Base-by-base conservation (phyloP, 805 yeast species). In the Ogataea haglerorum region DNA sequence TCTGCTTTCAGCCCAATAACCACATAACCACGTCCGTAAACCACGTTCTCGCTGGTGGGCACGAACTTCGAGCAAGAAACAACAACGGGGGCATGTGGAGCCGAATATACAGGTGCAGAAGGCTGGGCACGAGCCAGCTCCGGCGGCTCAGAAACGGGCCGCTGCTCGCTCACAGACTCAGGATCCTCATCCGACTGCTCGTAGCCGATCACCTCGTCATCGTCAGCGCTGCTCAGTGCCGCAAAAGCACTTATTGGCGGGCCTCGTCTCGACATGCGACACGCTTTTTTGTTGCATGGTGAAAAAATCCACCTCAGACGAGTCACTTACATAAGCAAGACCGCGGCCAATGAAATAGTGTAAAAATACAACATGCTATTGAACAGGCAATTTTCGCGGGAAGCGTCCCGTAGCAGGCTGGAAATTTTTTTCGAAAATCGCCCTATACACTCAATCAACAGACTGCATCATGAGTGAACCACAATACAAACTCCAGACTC, bases 401-500 rank as follows among this genome's bases (percentile, higher is more conserved):
- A 27, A 17, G 23, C n/a, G 13, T 7, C 33, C 18, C 26, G 27
- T 13, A 13, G n/a, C 17, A 37, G 40, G 41, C 41, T 34, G 31
- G 43, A 40, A 40, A 34, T 34, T 40, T 35, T 39, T 34, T 40
- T 22, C 30, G 13, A 38, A 38, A 33, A 38, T 38, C 42, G 33
- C 42, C 37, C 42, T 33, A 40, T 23, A 34, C 26, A 32, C 21
- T 15, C 13, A 27, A 37, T 38, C 32, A 23, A 26, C 18, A 21
- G 27, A 28, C 12, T 22, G 27, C 42, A 51, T 31, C 34, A 67
- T 66, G 70, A 54, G 68, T 43, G 70, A 63, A 43, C 34, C 48
- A 30, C 45, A 42, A 45, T 58, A 69, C 55, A 75, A 75, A 55
- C 64, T 78, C 54, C 76, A 70, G 57, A 80, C 84, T 43, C 82